These are phyloP conservation scores for Schizosaccharomyces osmophilus DNA, from an alignment of 805 yeast species.

Conservation along the genomic window DNA sequence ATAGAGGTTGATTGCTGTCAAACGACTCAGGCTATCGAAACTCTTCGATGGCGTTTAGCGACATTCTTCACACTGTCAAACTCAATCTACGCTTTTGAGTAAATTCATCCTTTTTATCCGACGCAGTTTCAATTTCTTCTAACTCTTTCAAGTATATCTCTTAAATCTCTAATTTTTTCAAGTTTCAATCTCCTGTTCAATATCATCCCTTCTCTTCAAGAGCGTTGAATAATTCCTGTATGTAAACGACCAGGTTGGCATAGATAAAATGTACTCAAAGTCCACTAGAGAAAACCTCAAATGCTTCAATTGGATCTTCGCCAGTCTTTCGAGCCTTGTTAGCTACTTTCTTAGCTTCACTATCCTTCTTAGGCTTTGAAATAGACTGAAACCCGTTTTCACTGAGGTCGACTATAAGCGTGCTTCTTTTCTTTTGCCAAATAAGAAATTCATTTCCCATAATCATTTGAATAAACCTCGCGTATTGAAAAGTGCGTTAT, in stretches of 20 bases:
- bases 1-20: no score
- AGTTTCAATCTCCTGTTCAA: slow-evolving; percentile 42
- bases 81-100: no score
- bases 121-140: slow-evolving; percentile 41
- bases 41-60: no score
- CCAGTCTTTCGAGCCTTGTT: slow-evolving; percentile 19
- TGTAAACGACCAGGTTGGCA: slow-evolving; percentile 86
- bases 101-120: slow-evolving; percentile 35
- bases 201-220: slow-evolving; percentile 43
- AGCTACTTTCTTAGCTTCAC: slow-evolving; percentile 23
- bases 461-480: slow-evolving; percentile 73
- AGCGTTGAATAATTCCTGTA: slow-evolving; percentile 66
- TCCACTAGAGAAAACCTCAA: slow-evolving; percentile 22
- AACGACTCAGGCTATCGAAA: no score
- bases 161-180: slow-evolving; percentile 49
- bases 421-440: slow-evolving; percentile 49
- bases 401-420: slow-evolving; percentile 37
- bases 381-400: slow-evolving; percentile 36
- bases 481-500: slow-evolving; percentile 52
- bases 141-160: slow-evolving; percentile 74
- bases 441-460: slow-evolving; percentile 49
- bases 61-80: no score
- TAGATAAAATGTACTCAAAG: slow-evolving; percentile 70
- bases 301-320: slow-evolving; percentile 18
- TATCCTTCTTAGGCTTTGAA: slow-evolving; percentile 6